These are phyloP conservation scores for Bassia scoparia DNA, from an alignment of 148 eudicot species.

Conservation along the genomic window DNA sequence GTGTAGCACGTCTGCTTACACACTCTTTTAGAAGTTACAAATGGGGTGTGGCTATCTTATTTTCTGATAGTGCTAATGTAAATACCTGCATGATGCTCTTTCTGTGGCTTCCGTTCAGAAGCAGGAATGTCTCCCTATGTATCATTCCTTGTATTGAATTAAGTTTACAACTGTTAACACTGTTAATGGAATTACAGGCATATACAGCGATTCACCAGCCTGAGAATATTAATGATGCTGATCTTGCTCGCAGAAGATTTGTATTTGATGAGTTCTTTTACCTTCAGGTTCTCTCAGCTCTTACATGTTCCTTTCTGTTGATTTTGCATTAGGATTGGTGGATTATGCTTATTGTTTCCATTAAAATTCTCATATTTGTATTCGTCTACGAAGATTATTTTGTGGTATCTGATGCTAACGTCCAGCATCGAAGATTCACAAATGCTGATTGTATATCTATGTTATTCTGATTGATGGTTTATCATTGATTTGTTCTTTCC, in stretches of 20 bases:
- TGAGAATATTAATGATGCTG: slow-evolving; percentile 54
- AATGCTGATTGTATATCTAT: neutral
- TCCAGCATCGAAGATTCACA: neutral
- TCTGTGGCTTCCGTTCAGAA: neutral
- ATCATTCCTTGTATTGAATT: neutral
- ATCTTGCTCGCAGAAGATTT: slow-evolving; percentile 84
- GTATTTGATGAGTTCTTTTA: slow-evolving; percentile 97
- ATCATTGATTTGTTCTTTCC: neutral
- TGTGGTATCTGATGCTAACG: neutral
- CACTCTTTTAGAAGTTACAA: too few relatives aligned
- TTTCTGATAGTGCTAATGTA: neutral
- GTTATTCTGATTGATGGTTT: neutral
- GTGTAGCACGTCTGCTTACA: too few relatives aligned
- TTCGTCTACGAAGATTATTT: neutral
- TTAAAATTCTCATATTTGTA: neutral
- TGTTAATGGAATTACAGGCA: slow-evolving; percentile 49
- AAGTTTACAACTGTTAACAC: neutral
- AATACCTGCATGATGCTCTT: neutral
- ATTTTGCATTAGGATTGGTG: neutral
- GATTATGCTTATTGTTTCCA: neutral
- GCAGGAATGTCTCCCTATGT: neutral
- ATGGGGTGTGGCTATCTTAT: neutral
- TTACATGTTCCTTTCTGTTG: neutral
- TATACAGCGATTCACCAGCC: slow-evolving; percentile 92
- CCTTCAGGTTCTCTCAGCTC: slow-evolving; percentile 59